These are phyloP conservation scores for Moesziomyces globuligerus DNA, from an alignment of 1,284 basidiomycete genomes.

Conservation along the genomic window DNA sequence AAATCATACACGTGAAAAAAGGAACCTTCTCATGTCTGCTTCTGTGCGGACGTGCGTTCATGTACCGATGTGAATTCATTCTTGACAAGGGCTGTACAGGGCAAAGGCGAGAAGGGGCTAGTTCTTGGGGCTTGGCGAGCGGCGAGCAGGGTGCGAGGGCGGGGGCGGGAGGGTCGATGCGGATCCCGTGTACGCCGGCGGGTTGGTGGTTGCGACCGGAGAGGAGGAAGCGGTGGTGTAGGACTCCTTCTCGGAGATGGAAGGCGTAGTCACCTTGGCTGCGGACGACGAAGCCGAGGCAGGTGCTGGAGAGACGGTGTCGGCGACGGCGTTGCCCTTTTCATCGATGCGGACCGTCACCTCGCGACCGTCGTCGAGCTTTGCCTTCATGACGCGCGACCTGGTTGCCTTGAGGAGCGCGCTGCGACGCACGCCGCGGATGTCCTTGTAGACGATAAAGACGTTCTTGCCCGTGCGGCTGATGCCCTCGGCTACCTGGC, in stretches of 20 bases:
- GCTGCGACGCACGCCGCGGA: slow-evolving; percentile 59
- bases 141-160: slow-evolving; percentile 13
- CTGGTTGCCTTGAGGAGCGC: slow-evolving; percentile 65
- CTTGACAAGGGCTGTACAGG: too few relatives aligned
- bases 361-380: slow-evolving; percentile 32
- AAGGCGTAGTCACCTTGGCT: not conserved
- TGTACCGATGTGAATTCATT: too few relatives aligned
- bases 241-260: slow-evolving; percentile 22
- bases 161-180: slow-evolving; percentile 7
- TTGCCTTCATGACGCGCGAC: slow-evolving; percentile 35
- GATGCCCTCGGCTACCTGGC: slow-evolving; percentile 53
- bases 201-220: slow-evolving; percentile 2
- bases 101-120: not conserved
- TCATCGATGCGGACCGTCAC: slow-evolving; percentile 37
- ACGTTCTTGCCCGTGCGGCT: slow-evolving; percentile 58
- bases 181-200: slow-evolving; percentile 21
- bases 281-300: not conserved
- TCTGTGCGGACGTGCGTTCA: too few relatives aligned
- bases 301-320: slow-evolving; percentile 8
- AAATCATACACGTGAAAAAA: not conserved
- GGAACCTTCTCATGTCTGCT: not conserved
- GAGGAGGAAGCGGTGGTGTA: slow-evolving; percentile 10
- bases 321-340: slow-evolving; percentile 34
- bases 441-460: slow-evolving; percentile 64
- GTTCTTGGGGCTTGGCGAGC: slow-evolving; percentile 18